Percentiles rank a stretch among this genome's conserved stretches.
Evolutionary conservation across 2,329 filamentous ascomycete genomes (phyloP).

Genomic region (Aureobasidium lini): DNA sequence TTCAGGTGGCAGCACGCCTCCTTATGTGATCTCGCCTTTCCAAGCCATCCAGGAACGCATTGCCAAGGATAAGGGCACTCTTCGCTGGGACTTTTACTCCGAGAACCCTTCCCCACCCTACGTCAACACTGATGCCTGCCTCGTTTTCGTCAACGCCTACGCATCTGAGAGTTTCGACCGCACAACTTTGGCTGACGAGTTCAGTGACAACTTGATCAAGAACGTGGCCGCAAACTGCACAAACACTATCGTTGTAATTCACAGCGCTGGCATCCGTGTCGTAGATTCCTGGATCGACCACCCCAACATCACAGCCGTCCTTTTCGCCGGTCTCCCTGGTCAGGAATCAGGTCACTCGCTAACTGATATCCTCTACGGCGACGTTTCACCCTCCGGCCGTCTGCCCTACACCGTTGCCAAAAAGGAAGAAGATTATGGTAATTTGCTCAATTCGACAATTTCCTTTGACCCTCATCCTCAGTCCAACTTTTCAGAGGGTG

Average conservation of each 20-base stretch:
- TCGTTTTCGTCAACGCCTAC: slow-evolving; percentile 19
- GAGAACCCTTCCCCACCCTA: slow-evolving; percentile 21
- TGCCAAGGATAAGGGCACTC: slow-evolving; percentile 24
- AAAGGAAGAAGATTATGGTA: slow-evolving; percentile 59
- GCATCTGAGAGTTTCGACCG: slow-evolving; percentile 21
- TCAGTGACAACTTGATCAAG: slow-evolving; percentile 16
- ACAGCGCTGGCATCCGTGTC: slow-evolving; percentile 15
- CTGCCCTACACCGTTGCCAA: slow-evolving; percentile 83
- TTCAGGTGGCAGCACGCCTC: slow-evolving; percentile 15
- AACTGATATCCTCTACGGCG: slow-evolving; percentile 70
- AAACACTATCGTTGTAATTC: slow-evolving; percentile 19
- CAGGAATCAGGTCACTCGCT: slow-evolving; percentile 81
- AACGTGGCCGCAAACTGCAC: slow-evolving; percentile 17
- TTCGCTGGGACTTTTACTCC: slow-evolving; percentile 30
- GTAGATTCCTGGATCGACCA: slow-evolving; percentile 21
- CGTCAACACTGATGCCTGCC: slow-evolving; percentile 14
- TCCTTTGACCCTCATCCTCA: slow-evolving; percentile 15
- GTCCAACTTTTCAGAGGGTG: slow-evolving; percentile 33
- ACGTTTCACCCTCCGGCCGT: slow-evolving; percentile 70
- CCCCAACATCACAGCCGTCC: slow-evolving; percentile 47
- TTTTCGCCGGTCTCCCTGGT: slow-evolving; percentile 79
- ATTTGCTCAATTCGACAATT: slow-evolving; percentile 22
- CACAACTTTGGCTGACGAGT: slow-evolving; percentile 13
- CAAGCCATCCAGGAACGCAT: slow-evolving; percentile 22
- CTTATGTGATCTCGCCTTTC: slow-evolving; percentile 17